Conservation (phyloP, 202 grass and related monocot species). For the Carex arenaria region DNA sequence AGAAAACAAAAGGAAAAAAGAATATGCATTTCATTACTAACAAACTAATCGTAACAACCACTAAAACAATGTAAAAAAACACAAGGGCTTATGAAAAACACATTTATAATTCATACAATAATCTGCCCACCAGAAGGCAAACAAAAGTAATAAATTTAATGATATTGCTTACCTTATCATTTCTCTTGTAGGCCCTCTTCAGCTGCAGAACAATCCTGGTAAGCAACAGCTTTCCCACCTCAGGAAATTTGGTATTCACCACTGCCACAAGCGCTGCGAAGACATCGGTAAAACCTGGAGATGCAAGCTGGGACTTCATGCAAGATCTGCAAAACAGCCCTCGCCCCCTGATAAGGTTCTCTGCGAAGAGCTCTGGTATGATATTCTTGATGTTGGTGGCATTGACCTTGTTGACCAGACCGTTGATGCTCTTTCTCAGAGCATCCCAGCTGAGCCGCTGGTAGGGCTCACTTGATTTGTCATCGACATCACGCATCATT, state of each 20-base stretch:
- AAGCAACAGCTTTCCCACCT: constrained; percentile 65
- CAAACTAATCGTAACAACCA: neutral
- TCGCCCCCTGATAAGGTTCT: constrained; percentile 81
- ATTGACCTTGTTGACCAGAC: constrained; percentile 88
- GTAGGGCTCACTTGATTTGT: constrained; percentile 72
- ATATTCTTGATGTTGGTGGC: constrained; percentile 94
- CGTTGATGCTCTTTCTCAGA: constrained; percentile 90
- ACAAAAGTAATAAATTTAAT: neutral
- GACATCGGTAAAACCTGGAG: constrained; percentile 83
- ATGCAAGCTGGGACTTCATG: constrained; percentile 92
- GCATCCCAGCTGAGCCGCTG: constrained; percentile 93
- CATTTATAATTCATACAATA: neutral
- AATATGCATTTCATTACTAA: neutral
- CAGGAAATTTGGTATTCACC: constrained; percentile 91
- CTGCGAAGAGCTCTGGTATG: constrained; percentile 63
- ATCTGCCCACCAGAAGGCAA: constrained; percentile 11
- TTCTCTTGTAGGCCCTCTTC: constrained; percentile 89
- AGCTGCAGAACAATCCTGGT: constrained; percentile 76
- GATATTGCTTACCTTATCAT: constrained; percentile 64
- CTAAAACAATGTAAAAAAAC: neutral
- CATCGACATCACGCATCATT: constrained; percentile 88
- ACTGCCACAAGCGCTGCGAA: constrained; percentile 71
- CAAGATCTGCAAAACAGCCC: constrained; percentile 92
- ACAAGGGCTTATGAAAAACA: neutral
- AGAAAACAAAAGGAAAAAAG: neutral